Base-by-base conservation (phyloP, 768 basidiomycete species). In the Suillus luteus region DNA sequence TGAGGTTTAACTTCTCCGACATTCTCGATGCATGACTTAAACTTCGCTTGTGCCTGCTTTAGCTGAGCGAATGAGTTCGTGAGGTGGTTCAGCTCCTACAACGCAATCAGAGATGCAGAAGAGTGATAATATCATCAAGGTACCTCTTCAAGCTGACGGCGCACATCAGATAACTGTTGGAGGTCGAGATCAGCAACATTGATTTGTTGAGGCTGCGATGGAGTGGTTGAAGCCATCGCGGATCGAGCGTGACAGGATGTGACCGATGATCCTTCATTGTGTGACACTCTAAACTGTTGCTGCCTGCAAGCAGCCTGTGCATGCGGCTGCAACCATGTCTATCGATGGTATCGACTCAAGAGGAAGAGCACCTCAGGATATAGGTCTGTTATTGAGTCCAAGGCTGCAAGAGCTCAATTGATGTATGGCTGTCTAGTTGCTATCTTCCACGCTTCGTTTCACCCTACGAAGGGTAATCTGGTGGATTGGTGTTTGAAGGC, bases 91-190 rank as follows among this genome's bases (percentile, higher is more conserved):
- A 99, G 78, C 82, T 99, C 96, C 96, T 99, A 74, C 24, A 33
- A 24, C 9, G 17, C 24, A 27, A 58, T 58, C 57, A 61, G 54
- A 35, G 60, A 49, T 15, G 12, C 17, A 35, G 37, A 11, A 35
- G n/a, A 22, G 14, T 7, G 7, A 59, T 8, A 0, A 31, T 15
- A 61, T 22, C n/a, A 38, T n/a, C 12, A 4, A 6, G 1, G 35
- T 78, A 93, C 96, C 78, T 97, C 93, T 70, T 99, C 96, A 0
- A 99, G 82, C 74, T 98, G 96, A 66, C 89, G 87, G 68, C 90
- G 87, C 46, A 98, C 94, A 68, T 97, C 94, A 11, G 88, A 83
- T 2, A 99, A 85, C 76, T 99, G 96, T 1, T 87, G 78, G 37
- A 96, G 77, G 70, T 94, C 92, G 59, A 99, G 84, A 76, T 98